Evolutionary conservation across 176 grass and related monocot genomes (phyloP), one percentile per base, ranked within the genome.

Genomic region (Oryza meyeriana): DNA sequence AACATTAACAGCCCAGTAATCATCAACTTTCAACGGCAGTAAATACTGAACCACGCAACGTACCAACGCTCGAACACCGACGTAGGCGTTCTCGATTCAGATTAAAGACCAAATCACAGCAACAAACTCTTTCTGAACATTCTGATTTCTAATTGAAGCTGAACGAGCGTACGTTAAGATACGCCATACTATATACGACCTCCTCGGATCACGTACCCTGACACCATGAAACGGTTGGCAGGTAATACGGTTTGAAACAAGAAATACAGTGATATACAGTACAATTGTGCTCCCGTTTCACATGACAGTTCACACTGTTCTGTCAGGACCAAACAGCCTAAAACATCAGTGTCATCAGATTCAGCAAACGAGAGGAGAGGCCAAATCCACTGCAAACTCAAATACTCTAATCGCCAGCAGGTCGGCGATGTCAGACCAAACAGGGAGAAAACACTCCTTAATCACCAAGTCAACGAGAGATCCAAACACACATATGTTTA

Each of bases 391-490:
- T 9, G 67, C 4, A 28, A 44, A 41, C 79, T 64, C 55, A 17
- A 31, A 20, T 82, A 77, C 5, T 82, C 17, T 77, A 77, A 28
- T 55, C 41, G n/a, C 8, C 41, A 47, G 61, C 61, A 50, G 71
- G 28, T 13, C n/a, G 42, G 39, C 40, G 71, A 83, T 40, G 85
- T 39, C 50, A 82, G 78, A 34, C 33, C 27, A 44, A 58, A 67
- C 66, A 35, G 10, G 6, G 8, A 47, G 24, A n/a, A 48, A 18
- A n/a, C 18, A 31, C 8, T 69, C 26, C 3, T n/a, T 55, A 70
- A 76, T 64, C 63, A 40, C n/a, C 11, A 81, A 29, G 82, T 85
- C 87, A 89, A 81, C 79, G 22, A 28, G 26, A 12, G 39, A 69
- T 10, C 25, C 81, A 44, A 45, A 27, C n/a, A 67, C 6, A 36